These are phyloP conservation scores for Falciphora oryzae DNA, from an alignment of 2,329 filamentous ascomycete species.

Conservation along the genomic window DNA sequence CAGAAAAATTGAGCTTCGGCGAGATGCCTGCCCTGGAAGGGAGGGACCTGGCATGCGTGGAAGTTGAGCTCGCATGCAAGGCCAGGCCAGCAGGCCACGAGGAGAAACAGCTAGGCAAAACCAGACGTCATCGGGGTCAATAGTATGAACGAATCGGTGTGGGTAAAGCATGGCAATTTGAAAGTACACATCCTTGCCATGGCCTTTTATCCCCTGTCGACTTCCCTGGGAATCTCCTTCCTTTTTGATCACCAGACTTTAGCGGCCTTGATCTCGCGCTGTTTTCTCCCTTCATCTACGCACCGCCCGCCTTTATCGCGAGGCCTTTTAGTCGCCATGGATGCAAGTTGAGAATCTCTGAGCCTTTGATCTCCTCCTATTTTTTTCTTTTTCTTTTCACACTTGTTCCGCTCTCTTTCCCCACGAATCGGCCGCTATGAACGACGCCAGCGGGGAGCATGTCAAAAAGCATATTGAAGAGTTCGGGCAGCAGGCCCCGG, in stretches of 20 bases:
- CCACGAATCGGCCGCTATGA: conserved; percentile 16
- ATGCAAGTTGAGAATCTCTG: neutral
- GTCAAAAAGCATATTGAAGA: conserved; percentile 19
- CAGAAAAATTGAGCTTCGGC: neutral
- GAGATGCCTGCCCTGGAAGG: too few relatives aligned
- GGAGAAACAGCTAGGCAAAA: neutral
- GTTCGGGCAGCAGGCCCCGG: conserved; percentile 21
- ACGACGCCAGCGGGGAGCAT: conserved; percentile 23
- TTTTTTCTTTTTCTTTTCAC: neutral
- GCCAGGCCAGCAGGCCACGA: neutral
- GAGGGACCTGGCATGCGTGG: too few relatives aligned
- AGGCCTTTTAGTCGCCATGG: neutral
- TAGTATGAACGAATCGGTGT: too few relatives aligned
- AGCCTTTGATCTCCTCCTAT: neutral
- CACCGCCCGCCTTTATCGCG: too few relatives aligned
- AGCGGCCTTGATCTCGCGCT: neutral
- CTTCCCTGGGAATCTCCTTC: neutral
- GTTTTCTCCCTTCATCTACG: neutral
- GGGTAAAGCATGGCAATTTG: neutral
- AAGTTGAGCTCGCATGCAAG: too few relatives aligned
- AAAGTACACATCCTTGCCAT: neutral
- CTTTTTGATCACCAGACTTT: neutral
- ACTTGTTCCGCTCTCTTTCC: neutral
- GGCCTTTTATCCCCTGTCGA: neutral
- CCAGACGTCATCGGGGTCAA: neutral